These are phyloP conservation scores for Solanum bulbocastanum DNA, from an alignment of 257 asterid species.

Conservation along the genomic window DNA sequence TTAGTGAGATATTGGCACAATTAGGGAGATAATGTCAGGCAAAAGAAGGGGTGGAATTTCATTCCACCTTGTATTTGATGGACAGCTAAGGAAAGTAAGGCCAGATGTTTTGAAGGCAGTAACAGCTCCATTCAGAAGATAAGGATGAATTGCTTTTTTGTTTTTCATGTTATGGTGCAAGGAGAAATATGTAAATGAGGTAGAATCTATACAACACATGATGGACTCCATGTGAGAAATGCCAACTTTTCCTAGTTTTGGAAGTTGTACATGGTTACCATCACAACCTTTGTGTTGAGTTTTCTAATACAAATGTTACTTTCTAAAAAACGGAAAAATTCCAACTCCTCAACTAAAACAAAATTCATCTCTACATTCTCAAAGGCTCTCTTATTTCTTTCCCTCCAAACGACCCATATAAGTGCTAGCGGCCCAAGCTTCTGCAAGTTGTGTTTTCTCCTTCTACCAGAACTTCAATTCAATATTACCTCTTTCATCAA, in stretches of 20 bases:
- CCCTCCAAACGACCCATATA: not conserved
- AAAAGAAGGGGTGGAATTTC: not conserved
- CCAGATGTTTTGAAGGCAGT: not conserved
- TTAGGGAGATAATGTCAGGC: not conserved
- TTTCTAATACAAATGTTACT: not conserved
- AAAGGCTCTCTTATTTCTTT: not conserved
- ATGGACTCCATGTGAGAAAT: not conserved
- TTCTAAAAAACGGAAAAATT: not conserved
- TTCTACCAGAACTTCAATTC: not conserved
- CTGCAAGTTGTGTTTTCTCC: not conserved
- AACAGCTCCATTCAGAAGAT: not conserved
- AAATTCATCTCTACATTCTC: not conserved
- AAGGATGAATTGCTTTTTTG: not conserved
- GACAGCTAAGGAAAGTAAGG: not conserved
- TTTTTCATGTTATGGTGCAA: not conserved
- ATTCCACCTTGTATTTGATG: not conserved
- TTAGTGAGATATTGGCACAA: not conserved
- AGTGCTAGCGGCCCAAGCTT: not conserved
- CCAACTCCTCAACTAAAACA: not conserved
- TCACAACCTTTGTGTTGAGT: not conserved
- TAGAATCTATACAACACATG: not conserved
- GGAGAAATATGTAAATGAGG: not conserved
- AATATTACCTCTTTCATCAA: not conserved
- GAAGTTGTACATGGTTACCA: not conserved
- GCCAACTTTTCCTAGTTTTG: not conserved